A percentile compares a stretch with the other conserved stretches of the same genome.
phyloP scores from a whole-genome alignment of 768 basidiomycete species.

The Leccinum uliginosum region DNA sequence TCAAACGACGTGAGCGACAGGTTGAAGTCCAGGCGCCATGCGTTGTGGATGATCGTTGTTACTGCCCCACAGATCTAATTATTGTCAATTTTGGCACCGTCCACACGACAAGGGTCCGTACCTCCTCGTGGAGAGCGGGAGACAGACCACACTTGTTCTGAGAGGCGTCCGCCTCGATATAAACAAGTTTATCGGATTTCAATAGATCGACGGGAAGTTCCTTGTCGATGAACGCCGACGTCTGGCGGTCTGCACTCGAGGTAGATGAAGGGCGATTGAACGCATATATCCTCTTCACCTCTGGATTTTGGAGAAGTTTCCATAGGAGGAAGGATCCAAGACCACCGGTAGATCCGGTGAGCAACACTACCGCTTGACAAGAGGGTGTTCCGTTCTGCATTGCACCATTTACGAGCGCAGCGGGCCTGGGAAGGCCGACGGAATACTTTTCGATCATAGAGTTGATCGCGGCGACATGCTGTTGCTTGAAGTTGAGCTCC shows the following conservation, averaged over 20 bases:
- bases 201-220: conserved; percentile 30
- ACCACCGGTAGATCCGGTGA: conserved; percentile 43
- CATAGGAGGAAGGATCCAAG: conserved; percentile 37
- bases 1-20: conserved; percentile 35
- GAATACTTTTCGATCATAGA: conserved; percentile 24
- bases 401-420: neutral
- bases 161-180: conserved; percentile 36
- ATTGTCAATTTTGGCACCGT: neutral
- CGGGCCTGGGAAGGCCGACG: neutral
- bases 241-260: conserved; percentile 26
- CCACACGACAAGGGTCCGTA: conserved; percentile 1
- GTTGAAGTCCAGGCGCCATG: conserved; percentile 36
- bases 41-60: conserved; percentile 27
- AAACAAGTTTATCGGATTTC: conserved; percentile 29
- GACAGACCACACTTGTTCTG: conserved; percentile 27
- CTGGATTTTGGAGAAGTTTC: conserved; percentile 19
- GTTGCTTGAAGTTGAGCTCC: neutral
- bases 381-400: neutral
- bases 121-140: conserved; percentile 26
- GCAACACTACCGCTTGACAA: neutral
- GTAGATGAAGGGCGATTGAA: conserved; percentile 26
- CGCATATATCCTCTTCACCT: conserved; percentile 28
- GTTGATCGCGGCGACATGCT: conserved; percentile 21
- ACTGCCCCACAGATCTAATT: conserved; percentile 19
- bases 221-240: conserved; percentile 30